Conservation (phyloP, 768 basidiomycete species). For the Kwoniella sp. region DNA sequence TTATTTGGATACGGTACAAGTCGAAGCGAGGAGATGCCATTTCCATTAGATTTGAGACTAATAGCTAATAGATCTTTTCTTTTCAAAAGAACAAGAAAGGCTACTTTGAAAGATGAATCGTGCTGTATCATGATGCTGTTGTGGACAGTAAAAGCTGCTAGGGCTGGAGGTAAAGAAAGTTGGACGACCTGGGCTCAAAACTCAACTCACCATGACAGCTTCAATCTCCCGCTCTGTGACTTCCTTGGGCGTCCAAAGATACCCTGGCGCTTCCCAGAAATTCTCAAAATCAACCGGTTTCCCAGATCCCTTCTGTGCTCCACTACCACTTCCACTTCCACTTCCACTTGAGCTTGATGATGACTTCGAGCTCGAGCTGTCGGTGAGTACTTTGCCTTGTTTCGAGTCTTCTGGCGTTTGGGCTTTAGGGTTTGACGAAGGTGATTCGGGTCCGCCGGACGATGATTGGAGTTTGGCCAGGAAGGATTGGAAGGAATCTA, state of each 20-base stretch:
- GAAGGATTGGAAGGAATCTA: constrained; percentile 52
- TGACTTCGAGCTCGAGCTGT: constrained; percentile 5
- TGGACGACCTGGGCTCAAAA: too few species aligned
- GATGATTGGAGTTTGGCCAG: constrained; percentile 52
- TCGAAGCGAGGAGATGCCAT: too few species aligned
- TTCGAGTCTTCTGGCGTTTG: constrained; percentile 29
- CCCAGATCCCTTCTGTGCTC: background rate
- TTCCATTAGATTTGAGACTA: too few species aligned
- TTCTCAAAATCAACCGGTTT: constrained; percentile 52
- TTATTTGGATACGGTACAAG: too few species aligned
- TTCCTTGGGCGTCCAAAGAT: constrained; percentile 48
- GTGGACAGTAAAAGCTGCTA: too few species aligned
- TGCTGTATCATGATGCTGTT: too few species aligned
- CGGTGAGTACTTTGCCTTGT: constrained; percentile 19
- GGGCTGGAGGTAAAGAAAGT: background rate
- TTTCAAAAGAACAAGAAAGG: too few species aligned
- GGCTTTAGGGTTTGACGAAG: constrained; percentile 44
- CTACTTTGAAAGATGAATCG: too few species aligned
- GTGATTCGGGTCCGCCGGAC: constrained; percentile 27
- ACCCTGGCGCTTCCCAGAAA: constrained; percentile 54
- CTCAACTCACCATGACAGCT: constrained; percentile 55
- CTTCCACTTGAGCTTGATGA: constrained; percentile 6
- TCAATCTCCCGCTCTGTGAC: constrained; percentile 53
- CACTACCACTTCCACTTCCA: constrained; percentile 4
- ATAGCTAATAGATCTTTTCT: too few species aligned